These are phyloP conservation scores for Microcos paniculata DNA, from an alignment of 345 rosid genomes.

Conservation along the genomic window DNA sequence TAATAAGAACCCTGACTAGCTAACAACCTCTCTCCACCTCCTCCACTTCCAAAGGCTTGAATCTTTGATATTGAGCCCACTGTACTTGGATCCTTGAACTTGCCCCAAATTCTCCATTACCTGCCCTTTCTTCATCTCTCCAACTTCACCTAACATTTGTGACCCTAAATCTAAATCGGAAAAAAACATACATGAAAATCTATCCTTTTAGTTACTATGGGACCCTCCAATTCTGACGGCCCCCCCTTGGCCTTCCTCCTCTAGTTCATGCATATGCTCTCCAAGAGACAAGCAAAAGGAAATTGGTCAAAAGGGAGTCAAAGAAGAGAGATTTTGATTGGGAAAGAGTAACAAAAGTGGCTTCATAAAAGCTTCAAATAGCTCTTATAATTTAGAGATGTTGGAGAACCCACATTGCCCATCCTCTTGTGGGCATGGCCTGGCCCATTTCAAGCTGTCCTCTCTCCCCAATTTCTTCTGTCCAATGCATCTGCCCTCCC, in stretches of 20 bases:
- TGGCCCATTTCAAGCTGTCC: conserved; percentile 70
- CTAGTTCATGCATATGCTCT: conserved; percentile 45
- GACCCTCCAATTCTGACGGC: conserved; percentile 32
- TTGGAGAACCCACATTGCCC: conserved; percentile 52
- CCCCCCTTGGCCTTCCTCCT: not conserved
- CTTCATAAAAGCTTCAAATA: conserved; percentile 18
- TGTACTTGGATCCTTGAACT: conserved; percentile 61
- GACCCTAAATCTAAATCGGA: conserved; percentile 40
- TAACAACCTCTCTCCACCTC: conserved; percentile 21
- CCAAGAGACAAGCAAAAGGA: conserved; percentile 30
- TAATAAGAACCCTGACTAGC: conserved; percentile 5
- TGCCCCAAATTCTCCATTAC: conserved; percentile 44
- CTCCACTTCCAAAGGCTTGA: conserved; percentile 32
- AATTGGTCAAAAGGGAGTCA: conserved; percentile 47
- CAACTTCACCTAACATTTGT: conserved; percentile 32
- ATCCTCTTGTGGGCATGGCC: conserved; percentile 44
- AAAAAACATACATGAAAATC: conserved; percentile 21
- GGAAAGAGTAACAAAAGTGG: conserved; percentile 24
- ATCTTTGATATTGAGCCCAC: conserved; percentile 27
- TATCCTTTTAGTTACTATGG: conserved; percentile 30
- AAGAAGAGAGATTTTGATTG: conserved; percentile 29
- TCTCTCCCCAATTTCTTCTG: conserved; percentile 33
- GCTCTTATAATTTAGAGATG: conserved; percentile 26
- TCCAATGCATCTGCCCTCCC: conserved; percentile 55
- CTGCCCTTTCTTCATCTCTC: conserved; percentile 14